Evolutionary conservation across 106 monocot genomes (phyloP).

Genomic region (Phalaenopsis equestris): DNA sequence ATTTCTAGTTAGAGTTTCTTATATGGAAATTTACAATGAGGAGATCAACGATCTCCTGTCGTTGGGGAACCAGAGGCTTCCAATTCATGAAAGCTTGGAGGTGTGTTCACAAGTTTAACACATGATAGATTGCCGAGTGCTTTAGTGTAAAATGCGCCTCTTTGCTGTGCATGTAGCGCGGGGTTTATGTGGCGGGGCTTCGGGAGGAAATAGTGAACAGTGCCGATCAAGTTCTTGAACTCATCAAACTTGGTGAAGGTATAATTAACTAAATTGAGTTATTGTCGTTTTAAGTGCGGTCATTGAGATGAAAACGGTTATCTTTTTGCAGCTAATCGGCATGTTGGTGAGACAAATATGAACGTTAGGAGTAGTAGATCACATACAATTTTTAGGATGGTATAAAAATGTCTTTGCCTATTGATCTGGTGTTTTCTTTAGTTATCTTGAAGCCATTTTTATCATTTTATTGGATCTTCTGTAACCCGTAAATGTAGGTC

Average conservation of each 20-base stretch:
- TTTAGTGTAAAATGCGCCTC: not conserved
- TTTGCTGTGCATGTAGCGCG: slow-evolving; percentile 39
- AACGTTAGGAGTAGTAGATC: slow-evolving; percentile 88
- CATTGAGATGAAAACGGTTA: not conserved
- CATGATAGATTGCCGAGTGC: not conserved
- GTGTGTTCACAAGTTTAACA: slow-evolving; percentile 16
- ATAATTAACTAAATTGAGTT: not conserved
- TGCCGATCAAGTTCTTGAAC: slow-evolving; percentile 78
- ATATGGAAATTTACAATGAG: slow-evolving; percentile 99
- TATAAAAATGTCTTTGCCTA: slow-evolving; percentile 14
- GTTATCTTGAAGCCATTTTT: not conserved
- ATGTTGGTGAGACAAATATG: slow-evolving; percentile 97
- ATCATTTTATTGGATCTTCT: not conserved
- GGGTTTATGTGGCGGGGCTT: slow-evolving; percentile 79
- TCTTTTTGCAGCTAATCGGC: slow-evolving; percentile 61
- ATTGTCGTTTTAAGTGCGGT: not conserved
- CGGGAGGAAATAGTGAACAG: slow-evolving; percentile 84
- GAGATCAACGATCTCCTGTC: slow-evolving; percentile 89
- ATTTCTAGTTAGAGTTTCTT: slow-evolving; percentile 89
- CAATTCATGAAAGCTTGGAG: slow-evolving; percentile 90
- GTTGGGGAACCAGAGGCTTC: slow-evolving; percentile 68
- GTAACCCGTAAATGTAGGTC: slow-evolving; percentile 36
- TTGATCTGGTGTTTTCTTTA: slow-evolving; percentile 2
- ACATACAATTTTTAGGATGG: slow-evolving; percentile 98
- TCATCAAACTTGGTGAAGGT: slow-evolving; percentile 88